These are phyloP conservation scores for Hymenoscyphus occultus DNA, from an alignment of 2,329 filamentous ascomycete genomes.

Conservation along the genomic window DNA sequence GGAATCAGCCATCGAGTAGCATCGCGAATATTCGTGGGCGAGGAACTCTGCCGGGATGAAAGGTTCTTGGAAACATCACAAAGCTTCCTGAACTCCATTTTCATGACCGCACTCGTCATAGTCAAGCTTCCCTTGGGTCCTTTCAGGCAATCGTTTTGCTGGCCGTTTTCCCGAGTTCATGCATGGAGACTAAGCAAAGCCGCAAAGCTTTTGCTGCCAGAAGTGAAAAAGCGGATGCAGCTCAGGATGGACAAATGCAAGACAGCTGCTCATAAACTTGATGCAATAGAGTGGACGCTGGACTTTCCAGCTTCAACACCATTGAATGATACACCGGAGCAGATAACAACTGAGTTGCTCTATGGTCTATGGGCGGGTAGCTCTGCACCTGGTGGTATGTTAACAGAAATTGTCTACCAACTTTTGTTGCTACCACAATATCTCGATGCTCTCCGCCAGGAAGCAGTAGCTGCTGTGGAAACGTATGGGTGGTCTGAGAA, in stretches of 20 bases:
- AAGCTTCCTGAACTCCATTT: not conserved
- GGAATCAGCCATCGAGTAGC: not conserved
- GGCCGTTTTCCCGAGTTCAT: not conserved
- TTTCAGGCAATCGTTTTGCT: not conserved
- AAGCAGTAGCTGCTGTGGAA: not conserved
- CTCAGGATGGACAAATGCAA: not conserved
- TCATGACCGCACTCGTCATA: slow-evolving; percentile 4
- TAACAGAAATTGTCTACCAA: slow-evolving; percentile 3
- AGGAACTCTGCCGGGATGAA: slow-evolving; percentile 1
- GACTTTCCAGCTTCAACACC: not conserved
- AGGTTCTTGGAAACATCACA: not conserved
- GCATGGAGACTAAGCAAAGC: not conserved
- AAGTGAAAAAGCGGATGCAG: not conserved
- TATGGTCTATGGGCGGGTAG: slow-evolving; percentile 4
- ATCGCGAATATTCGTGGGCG: not conserved
- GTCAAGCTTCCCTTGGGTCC: slow-evolving; percentile 3
- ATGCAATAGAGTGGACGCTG: slow-evolving; percentile 8
- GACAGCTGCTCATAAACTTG: not conserved
- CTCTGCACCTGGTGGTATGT: not conserved
- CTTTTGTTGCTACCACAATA: not conserved
- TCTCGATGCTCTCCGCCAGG: slow-evolving; percentile 2
- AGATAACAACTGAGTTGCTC: not conserved
- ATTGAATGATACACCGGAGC: not conserved
- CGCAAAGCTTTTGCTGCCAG: not conserved
- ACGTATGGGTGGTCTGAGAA: slow-evolving; percentile 1